phyloP scores from a whole-genome alignment of 495 filamentous ascomycete species.

The Usnea hakonensis region DNA sequence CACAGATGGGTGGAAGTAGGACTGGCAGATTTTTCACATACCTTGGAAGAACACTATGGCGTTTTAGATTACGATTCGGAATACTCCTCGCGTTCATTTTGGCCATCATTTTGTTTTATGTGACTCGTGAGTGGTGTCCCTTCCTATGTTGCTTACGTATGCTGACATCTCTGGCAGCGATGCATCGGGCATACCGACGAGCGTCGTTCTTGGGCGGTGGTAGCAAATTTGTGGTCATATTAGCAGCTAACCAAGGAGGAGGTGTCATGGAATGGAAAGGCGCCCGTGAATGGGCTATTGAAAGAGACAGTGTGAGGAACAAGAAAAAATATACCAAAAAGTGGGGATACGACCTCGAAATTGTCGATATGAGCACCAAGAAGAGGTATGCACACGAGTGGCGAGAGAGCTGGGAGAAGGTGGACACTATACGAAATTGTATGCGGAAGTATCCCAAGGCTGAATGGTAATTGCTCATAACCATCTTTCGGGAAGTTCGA shows the following conservation, averaged over 20 bases:
- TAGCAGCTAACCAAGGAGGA: slow-evolving; percentile 88
- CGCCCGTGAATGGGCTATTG: slow-evolving; percentile 93
- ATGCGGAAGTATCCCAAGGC: slow-evolving; percentile 92
- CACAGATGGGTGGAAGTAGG: slow-evolving; percentile 26
- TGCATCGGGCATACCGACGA: slow-evolving; percentile 44
- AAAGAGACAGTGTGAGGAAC: slow-evolving; percentile 90
- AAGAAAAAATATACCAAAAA: slow-evolving; percentile 77
- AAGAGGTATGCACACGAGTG: slow-evolving; percentile 98
- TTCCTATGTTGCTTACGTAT: not conserved
- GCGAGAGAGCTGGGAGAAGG: slow-evolving; percentile 99
- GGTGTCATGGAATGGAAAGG: slow-evolving; percentile 99
- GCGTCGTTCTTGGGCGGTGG: slow-evolving; percentile 66
- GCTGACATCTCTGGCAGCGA: slow-evolving; percentile 28
- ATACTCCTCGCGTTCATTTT: slow-evolving; percentile 53
- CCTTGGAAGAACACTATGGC: slow-evolving; percentile 38
- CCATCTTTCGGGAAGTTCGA: not conserved
- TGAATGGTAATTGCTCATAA: slow-evolving; percentile 64
- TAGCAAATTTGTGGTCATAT: slow-evolving; percentile 84
- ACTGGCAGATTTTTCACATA: slow-evolving; percentile 29
- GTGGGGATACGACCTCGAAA: slow-evolving; percentile 95
- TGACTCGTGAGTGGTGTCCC: slow-evolving; percentile 49
- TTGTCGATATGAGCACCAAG: slow-evolving; percentile 97
- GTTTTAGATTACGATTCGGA: slow-evolving; percentile 53
- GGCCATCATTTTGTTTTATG: slow-evolving; percentile 57
- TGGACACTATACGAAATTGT: slow-evolving; percentile 84